phyloP scores from a whole-genome alignment of 495 filamentous ascomycete genomes.

The Podospora tetraspora region DNA sequence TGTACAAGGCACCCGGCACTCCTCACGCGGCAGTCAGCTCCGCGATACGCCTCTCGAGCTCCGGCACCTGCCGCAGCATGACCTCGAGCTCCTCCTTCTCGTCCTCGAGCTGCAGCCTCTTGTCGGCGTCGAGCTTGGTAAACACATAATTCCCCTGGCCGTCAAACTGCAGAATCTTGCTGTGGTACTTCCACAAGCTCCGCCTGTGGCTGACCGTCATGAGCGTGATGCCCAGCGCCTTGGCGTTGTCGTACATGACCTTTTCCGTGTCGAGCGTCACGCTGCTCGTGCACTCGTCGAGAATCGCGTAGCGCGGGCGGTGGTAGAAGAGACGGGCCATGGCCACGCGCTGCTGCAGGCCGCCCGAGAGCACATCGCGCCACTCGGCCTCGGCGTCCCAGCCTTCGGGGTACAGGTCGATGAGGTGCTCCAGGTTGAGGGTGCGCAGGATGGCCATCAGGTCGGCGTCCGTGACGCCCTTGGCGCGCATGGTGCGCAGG shows the following conservation, averaged over 20 bases:
- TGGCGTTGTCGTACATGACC: slow-evolving; percentile 95
- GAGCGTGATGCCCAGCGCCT: slow-evolving; percentile 80
- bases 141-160: slow-evolving; percentile 89
- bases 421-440: slow-evolving; percentile 77
- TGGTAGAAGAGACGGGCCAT: slow-evolving; percentile 98
- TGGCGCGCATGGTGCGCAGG: slow-evolving; percentile 77
- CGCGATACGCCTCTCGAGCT: slow-evolving; percentile 75
- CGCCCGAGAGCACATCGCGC: slow-evolving; percentile 83
- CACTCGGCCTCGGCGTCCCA: slow-evolving; percentile 97
- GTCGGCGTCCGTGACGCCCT: slow-evolving; percentile 77
- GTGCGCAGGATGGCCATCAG: slow-evolving; percentile 68
- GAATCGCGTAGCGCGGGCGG: slow-evolving; percentile 81
- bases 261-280: slow-evolving; percentile 92
- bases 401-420: slow-evolving; percentile 68
- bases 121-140: slow-evolving; percentile 84
- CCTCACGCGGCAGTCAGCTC: slow-evolving; percentile 55
- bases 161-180: slow-evolving; percentile 90
- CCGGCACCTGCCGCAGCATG: slow-evolving; percentile 74
- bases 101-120: slow-evolving; percentile 79
- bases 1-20: not conserved
- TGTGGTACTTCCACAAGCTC: slow-evolving; percentile 95
- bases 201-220: slow-evolving; percentile 93
- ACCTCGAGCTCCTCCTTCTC: slow-evolving; percentile 94
- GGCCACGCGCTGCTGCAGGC: slow-evolving; percentile 92
- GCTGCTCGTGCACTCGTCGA: slow-evolving; percentile 92